A percentile compares a stretch with the other conserved stretches of the same genome.
phyloP scores from a whole-genome alignment of 2,329 filamentous ascomycete species.

The Myriangium duriaei region DNA sequence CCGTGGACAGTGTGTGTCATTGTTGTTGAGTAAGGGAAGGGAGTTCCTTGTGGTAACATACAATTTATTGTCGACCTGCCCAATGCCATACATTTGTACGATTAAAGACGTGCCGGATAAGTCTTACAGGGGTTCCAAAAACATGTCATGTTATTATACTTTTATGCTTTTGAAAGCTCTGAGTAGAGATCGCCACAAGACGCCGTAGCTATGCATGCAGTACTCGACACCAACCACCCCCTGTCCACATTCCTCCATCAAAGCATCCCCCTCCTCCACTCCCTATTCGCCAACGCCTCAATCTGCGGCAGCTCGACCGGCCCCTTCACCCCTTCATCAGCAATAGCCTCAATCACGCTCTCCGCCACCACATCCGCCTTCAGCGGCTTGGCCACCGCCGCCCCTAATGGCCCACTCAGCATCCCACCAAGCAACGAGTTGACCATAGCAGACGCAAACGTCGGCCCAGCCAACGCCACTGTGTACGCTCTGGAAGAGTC shows the following conservation, averaged over 20 bases:
- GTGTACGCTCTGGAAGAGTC: constrained; percentile 73
- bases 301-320: constrained; percentile 69
- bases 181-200: too few species aligned
- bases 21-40: too few species aligned
- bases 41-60: too few species aligned
- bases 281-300: constrained; percentile 64
- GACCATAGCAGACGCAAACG: constrained; percentile 60
- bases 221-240: not conserved
- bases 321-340: constrained; percentile 59
- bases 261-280: constrained; percentile 85
- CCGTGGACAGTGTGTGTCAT: too few species aligned
- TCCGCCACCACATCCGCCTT: constrained; percentile 80
- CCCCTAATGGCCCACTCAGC: constrained; percentile 65
- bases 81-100: too few species aligned
- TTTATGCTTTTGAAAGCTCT: not conserved
- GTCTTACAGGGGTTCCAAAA: too few species aligned
- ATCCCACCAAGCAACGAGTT: constrained; percentile 67
- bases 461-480: constrained; percentile 68
- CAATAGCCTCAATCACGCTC: constrained; percentile 77
- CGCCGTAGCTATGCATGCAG: constrained; percentile 6
- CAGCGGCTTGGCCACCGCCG: constrained; percentile 72
- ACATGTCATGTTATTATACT: too few species aligned
- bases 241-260: constrained; percentile 28
- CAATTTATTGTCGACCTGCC: too few species aligned
- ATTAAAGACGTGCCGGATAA: too few species aligned